Evolutionary conservation across 1,284 basidiomycete genomes (phyloP).

Genomic region (Phellopilus nigrolimitatus): DNA sequence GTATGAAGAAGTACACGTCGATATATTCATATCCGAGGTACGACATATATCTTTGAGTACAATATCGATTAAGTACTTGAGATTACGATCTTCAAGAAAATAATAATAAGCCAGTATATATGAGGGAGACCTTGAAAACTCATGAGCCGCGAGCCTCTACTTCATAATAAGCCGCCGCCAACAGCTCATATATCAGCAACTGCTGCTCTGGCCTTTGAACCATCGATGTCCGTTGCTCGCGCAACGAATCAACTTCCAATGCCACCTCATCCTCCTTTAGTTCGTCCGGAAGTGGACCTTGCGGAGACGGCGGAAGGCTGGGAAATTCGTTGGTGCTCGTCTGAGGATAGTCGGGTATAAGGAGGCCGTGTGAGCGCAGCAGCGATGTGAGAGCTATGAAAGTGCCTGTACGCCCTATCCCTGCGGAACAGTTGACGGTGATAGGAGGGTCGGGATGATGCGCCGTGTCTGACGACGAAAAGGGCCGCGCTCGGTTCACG

Average conservation of each 20-base stretch:
- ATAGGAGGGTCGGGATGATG: slow-evolving; percentile 62
- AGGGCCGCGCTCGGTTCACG: slow-evolving; percentile 43
- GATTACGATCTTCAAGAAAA: too few species aligned
- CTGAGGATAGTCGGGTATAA: slow-evolving; percentile 30
- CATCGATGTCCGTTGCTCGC: slow-evolving; percentile 81
- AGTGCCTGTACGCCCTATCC: slow-evolving; percentile 86
- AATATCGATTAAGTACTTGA: too few species aligned
- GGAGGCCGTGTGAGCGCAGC: slow-evolving; percentile 51
- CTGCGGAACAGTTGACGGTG: slow-evolving; percentile 84
- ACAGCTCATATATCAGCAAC: slow-evolving; percentile 58
- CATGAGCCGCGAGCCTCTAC: neutral
- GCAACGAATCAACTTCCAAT: slow-evolving; percentile 67
- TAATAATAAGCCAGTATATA: too few species aligned
- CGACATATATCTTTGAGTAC: too few species aligned
- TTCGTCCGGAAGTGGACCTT: slow-evolving; percentile 50
- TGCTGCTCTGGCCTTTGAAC: slow-evolving; percentile 70
- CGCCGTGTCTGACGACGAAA: slow-evolving; percentile 20
- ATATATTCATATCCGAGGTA: too few species aligned
- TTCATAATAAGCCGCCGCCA: slow-evolving; percentile 35
- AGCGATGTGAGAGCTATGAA: slow-evolving; percentile 79
- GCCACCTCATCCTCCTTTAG: slow-evolving; percentile 59
- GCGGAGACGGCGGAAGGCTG: slow-evolving; percentile 40
- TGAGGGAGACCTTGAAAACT: too few species aligned
- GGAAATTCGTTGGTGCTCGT: slow-evolving; percentile 23
- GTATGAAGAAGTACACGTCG: too few species aligned